Evolutionary conservation across 805 yeast species (phyloP), one percentile per base, ranked within the genome.

Genomic region (Blastobotrys robertii): DNA sequence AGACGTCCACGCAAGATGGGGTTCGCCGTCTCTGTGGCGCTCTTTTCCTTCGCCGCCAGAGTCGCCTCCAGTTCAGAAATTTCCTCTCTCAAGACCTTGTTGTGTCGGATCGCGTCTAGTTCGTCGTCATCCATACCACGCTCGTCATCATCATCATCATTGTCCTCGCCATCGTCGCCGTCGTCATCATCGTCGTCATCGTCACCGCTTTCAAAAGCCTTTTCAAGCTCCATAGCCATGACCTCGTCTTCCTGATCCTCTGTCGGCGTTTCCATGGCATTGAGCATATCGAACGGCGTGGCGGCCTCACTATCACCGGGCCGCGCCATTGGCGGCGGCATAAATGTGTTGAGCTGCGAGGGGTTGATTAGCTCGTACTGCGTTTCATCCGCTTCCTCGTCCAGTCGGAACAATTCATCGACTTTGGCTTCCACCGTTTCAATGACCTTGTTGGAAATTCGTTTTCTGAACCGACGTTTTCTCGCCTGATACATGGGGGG

Each of bases 1-100:
- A 88, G 84, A 65, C 97, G 80, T 61, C 81, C 83, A 56, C 81
- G 78, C 76, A 92, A 72, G 64, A 90, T 81, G 52, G 90, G 88
- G 57, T 86, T 86, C 39, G 78, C 72, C 2, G 78, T 69, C 50
- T 79, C 78, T 14, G 72, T 76, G 39, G 85, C 74, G 53, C 84
- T 87, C 37, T 70, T 70, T 58, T 76, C 77, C 55, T 90, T 88
- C 53, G 79, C 81, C 43, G 72, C 76, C 41, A 92, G 81, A 0
- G 90, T 87, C 11, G 72, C 54, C 57, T 84, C 87, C 47, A 92
- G 69, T 56, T 92, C 98, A 5, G 70, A 65, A 44, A 92, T 79
- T 60, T 88, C 97, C 62, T 90, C 97, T 47, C 76, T 77, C 44
- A 92, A 66, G 50, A 86, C 70, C 54, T 84, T 87, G 51, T 71